Base-by-base conservation (phyloP, 176 grass and related monocot genomes). In the Aegilops umbellulata region DNA sequence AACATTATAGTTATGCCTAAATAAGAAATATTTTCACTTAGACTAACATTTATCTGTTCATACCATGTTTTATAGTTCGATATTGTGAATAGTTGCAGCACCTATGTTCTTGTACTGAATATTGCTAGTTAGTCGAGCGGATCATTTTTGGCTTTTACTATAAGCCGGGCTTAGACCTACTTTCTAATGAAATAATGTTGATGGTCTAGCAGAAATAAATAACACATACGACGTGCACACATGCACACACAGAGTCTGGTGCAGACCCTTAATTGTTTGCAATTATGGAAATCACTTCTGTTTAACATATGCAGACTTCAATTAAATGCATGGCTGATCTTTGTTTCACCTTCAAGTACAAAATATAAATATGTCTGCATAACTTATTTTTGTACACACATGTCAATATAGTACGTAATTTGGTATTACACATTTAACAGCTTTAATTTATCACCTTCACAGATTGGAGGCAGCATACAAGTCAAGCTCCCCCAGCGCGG, bases 251-350 rank as follows among this genome's bases (percentile, higher is more conserved):
- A 58, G 2, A 27, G 17, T 38, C n/a, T 44, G 19, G 3, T 74
- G 24, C 69, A 46, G 41, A 83, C 53, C 42, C 81, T 83, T 17
- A 14, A 68, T 57, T 69, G 17, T 22, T 24, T 78, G 34, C 20
- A 35, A 75, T 66, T 20, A 75, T 82, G 60, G 47, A 75, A 65
- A 66, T 25, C 41, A 49, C 42, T 65, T 87, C 51, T 25, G 57
- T 74, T 80, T 78, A 9, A 30, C 38, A 82, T 55, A 82, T 53
- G 27, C n/a, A 17, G 16, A 20, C 35, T 53, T 58, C 47, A 65
- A 23, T 38, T 29, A 67, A 75, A 74, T 65, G n/a, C 72, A 22
- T 36, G 13, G 13, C 23, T 65, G 26, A 74, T 12, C 41, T 34
- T 82, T 66, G 29, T 82, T 69, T 64, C 44, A 44, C 24, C n/a